Evolutionary conservation across 306 rosid genomes (phyloP).

Genomic region (Canavalia ensiformis): DNA sequence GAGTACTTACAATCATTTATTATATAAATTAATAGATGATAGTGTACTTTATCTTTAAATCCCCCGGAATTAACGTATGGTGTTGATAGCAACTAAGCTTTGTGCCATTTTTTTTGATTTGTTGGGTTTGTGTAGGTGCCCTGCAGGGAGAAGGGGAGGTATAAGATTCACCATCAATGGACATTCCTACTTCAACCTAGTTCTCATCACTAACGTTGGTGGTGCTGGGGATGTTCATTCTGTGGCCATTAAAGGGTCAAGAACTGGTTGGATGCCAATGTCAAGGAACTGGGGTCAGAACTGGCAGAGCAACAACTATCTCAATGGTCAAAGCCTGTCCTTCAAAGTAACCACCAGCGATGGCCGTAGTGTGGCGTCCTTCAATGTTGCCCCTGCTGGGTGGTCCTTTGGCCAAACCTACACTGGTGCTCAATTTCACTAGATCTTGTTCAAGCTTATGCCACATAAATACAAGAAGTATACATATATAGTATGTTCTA

Average conservation of each 20-base stretch:
- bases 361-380: conserved; percentile 70
- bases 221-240: conserved; percentile 95
- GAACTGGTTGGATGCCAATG: conserved; percentile 82
- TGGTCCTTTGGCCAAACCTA: conserved; percentile 99
- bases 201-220: conserved; percentile 93
- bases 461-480: neutral
- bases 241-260: conserved; percentile 81
- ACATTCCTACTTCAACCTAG: conserved; percentile 92
- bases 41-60: too few species aligned
- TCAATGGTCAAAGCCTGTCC: conserved; percentile 90
- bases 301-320: conserved; percentile 92
- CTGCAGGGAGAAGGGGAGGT: conserved; percentile 87
- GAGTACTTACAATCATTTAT: too few species aligned
- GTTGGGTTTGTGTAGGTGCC: conserved; percentile 65
- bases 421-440: conserved; percentile 83
- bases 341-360: conserved; percentile 92
- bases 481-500: conserved; percentile 17
- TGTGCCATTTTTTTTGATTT: neutral
- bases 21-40: too few species aligned
- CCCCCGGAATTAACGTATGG: neutral
- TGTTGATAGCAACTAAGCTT: neutral
- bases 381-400: conserved; percentile 74
- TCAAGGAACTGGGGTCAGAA: conserved; percentile 99
- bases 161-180: conserved; percentile 93
- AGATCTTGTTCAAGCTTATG: conserved; percentile 16